phyloP scores from a whole-genome alignment of 345 rosid species.

The Pugionium cornutum region DNA sequence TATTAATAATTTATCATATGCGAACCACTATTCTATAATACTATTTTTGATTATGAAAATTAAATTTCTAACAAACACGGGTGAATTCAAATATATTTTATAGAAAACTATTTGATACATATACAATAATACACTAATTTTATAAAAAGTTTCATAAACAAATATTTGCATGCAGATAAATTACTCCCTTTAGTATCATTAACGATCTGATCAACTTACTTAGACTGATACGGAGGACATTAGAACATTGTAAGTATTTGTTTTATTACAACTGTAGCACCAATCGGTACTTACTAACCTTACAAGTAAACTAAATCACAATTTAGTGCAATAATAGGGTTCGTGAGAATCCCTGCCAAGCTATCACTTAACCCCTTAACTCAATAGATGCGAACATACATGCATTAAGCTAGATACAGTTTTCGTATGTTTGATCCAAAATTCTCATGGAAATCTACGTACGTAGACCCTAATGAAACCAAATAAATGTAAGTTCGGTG shows the following conservation, averaged over 20 bases:
- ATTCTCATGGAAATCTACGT: background rate
- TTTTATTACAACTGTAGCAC: background rate
- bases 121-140: background rate
- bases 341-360: conserved; percentile 5
- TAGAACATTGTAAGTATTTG: background rate
- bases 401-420: background rate
- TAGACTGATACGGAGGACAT: background rate
- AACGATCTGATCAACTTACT: background rate
- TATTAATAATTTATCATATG: too few species aligned
- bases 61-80: too few species aligned
- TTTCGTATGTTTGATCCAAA: conserved; percentile 11
- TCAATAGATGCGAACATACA: conserved; percentile 14
- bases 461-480: conserved; percentile 18
- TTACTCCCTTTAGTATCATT: background rate
- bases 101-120: too few species aligned
- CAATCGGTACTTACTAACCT: background rate
- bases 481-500: conserved; percentile 34
- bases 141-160: background rate
- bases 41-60: too few species aligned
- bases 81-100: too few species aligned
- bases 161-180: background rate
- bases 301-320: background rate
- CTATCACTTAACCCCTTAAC: background rate
- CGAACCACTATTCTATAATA: too few species aligned
- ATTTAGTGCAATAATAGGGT: background rate